A percentile compares a stretch with the other conserved stretches of the same genome.
These are phyloP conservation scores for Silene vulgaris DNA, from an alignment of 179 eudicot species.

Conservation along the genomic window DNA sequence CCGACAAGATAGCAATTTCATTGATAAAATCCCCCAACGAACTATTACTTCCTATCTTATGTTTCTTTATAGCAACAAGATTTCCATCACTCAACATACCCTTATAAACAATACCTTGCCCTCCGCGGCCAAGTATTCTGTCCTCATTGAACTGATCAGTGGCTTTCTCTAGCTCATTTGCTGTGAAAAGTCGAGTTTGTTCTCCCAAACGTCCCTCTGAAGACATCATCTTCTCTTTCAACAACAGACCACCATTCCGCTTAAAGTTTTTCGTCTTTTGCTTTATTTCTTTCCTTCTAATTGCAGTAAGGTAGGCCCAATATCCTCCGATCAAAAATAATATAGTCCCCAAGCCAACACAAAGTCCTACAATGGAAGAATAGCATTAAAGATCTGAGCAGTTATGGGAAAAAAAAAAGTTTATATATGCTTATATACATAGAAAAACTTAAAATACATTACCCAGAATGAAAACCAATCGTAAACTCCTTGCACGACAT, in stretches of 20 bases:
- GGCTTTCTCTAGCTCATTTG: constrained; percentile 39
- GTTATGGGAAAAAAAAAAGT: no score
- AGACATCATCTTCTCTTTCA: constrained; percentile 24
- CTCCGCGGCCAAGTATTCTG: constrained; percentile 47
- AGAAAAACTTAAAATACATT: no score
- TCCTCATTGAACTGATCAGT: constrained; percentile 40
- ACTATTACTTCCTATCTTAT: constrained; percentile 29
- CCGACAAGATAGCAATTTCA: constrained; percentile 43
- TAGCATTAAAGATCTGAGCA: no score
- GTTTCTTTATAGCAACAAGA: constrained; percentile 47
- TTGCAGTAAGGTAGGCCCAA: constrained; percentile 18
- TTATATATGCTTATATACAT: no score
- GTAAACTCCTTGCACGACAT: not conserved
- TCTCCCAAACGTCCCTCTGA: constrained; percentile 28
- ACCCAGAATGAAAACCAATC: no score
- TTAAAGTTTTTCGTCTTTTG: constrained; percentile 32
- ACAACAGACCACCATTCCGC: no score
- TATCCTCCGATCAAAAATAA: constrained; percentile 15
- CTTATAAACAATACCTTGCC: no score
- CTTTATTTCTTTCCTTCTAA: constrained; percentile 23
- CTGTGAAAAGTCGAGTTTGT: constrained; percentile 33
- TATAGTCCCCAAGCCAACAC: constrained; percentile 22
- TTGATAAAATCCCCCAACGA: constrained; percentile 46
- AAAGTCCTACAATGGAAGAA: constrained; percentile 20
- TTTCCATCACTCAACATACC: constrained; percentile 36